Evolutionary conservation across 345 rosid species (phyloP).

Genomic region (Draba incana): DNA sequence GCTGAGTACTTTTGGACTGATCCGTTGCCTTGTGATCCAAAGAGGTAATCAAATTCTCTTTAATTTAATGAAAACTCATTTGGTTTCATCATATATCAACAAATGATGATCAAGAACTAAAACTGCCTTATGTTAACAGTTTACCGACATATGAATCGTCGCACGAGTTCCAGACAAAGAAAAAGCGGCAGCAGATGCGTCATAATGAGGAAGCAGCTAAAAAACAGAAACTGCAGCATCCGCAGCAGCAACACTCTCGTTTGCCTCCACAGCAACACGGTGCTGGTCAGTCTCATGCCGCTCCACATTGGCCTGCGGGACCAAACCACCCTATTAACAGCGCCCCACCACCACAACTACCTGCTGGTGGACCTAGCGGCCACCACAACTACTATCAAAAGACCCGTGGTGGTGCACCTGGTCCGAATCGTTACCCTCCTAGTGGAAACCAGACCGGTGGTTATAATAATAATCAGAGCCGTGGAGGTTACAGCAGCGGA

Average conservation of each 20-base stretch:
- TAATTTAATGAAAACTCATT: not conserved
- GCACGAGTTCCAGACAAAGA: conserved; percentile 97
- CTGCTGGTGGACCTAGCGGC: conserved; percentile 69
- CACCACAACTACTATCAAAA: conserved; percentile 68
- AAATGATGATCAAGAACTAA: conserved; percentile 7
- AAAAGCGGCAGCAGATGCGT: conserved; percentile 89
- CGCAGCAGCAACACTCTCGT: conserved; percentile 73
- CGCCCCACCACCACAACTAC: conserved; percentile 60
- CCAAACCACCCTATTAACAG: conserved; percentile 56
- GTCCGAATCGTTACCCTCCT: conserved; percentile 69
- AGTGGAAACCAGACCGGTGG: conserved; percentile 68
- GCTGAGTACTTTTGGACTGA: conserved; percentile 99
- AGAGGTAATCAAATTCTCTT: conserved; percentile 51
- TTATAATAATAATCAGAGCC: conserved; percentile 49
- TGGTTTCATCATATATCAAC: not conserved
- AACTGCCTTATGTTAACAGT: conserved; percentile 45
- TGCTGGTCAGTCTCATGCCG: conserved; percentile 74
- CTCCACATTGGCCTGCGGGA: conserved; percentile 51
- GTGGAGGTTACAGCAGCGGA: conserved; percentile 73
- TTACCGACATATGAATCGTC: conserved; percentile 93
- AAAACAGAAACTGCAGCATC: conserved; percentile 85
- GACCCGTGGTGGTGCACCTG: conserved; percentile 66
- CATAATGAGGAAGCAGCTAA: conserved; percentile 87
- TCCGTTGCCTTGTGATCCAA: conserved; percentile 94
- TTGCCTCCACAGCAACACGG: conserved; percentile 86